Conservation (phyloP, 305 asterid genomes). For the Solanum aculeatissimum region DNA sequence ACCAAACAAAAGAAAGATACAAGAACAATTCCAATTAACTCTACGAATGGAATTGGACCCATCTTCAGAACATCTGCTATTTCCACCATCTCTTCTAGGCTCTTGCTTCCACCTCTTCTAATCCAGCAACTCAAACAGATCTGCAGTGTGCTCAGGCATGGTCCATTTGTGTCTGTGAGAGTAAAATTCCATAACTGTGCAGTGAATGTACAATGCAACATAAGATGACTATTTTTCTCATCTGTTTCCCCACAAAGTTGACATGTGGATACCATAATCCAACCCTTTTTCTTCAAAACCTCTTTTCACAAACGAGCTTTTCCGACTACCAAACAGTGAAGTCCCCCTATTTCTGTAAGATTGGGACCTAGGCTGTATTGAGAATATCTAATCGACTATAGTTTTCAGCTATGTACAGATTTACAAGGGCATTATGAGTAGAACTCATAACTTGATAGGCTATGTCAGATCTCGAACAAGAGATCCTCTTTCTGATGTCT, state of each 20-base stretch:
- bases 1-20: background rate
- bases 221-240: background rate
- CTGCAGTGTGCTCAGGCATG: background rate
- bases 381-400: constrained; percentile 6
- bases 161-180: background rate
- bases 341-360: background rate
- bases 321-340: background rate
- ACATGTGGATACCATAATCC: background rate
- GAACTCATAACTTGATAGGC: background rate
- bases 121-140: background rate
- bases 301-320: background rate
- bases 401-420: constrained; percentile 11
- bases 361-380: background rate
- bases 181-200: background rate
- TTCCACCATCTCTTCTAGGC: background rate
- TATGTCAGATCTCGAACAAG: background rate
- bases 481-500: background rate
- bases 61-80: background rate
- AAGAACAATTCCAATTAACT: background rate
- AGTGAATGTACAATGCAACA: background rate
- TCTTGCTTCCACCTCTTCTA: background rate
- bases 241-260: background rate
- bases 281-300: background rate
- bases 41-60: background rate
- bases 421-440: constrained; percentile 3